Base-by-base conservation (phyloP, 2,329 filamentous ascomycete genomes). In the Alternaria incomplexa region DNA sequence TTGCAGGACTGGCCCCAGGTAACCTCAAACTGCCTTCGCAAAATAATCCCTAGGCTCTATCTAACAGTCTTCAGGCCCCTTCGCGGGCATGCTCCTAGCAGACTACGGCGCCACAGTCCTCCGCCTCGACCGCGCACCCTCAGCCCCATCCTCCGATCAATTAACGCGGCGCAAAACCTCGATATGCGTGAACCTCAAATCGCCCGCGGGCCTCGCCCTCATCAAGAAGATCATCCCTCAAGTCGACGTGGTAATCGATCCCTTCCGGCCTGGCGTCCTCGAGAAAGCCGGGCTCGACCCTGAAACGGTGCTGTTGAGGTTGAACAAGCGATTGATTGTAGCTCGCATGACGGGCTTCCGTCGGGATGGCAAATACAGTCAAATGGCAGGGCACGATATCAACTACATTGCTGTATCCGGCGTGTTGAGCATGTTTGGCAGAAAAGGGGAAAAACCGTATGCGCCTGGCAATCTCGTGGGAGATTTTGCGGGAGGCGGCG, bases 381-480 rank as follows among this genome's bases (percentile, higher is more conserved):
- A 86, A 73, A 97, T 97, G 94, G 93, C 94, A 0, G 94, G 94
- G 6, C 94, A 97, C 77, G 94, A 97, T 78, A 97, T 97, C 79
- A 97, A 98, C 77, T 98, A 98, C 80, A 90, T 98, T 45, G 93
- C 94, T 52, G 92, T 97, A 0, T 91, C 91, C 0, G 95, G 95
- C 0, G 90, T 91, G 1, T 81, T 98, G 26, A 86, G 86, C 0
- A 84, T 97, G 80, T 86, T 98, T 4, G 95, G 95, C 1, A 84
- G 91, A 1, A 83, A 83, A 26, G 86, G 85, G 15, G 87, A 90
- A 74, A 89, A 88, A 67, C 95, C 95, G 1, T 89, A 91, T 64
- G 86, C 94, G 17, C 96, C 96, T 0, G 88, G 84, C 6, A 98
- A 98, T 74, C 85, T 98, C 17, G 82, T 98, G 1, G 95, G 89